Percentiles rank a stretch among this genome's conserved stretches.
These are phyloP conservation scores for Pleurostoma richardsiae DNA, from an alignment of 2,329 filamentous ascomycete species.

Conservation along the genomic window DNA sequence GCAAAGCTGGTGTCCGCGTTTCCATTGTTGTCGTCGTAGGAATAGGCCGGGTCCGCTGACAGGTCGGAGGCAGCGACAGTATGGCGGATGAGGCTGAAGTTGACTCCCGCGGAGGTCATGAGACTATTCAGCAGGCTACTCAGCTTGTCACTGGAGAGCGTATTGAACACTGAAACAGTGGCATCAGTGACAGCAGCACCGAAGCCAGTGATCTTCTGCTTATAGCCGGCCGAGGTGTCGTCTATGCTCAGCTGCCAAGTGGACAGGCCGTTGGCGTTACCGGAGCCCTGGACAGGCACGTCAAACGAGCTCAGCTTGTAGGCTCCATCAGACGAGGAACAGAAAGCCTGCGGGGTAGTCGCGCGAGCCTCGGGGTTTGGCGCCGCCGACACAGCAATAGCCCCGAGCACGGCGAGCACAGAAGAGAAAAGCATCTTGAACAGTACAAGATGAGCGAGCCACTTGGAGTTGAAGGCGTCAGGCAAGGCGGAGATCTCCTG, in stretches of 20 bases:
- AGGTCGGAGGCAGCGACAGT: slow-evolving; percentile 34
- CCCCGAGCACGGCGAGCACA: slow-evolving; percentile 2
- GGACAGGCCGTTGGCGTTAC: slow-evolving; percentile 21
- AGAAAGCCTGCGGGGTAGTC: slow-evolving; percentile 20
- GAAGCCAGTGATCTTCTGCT: slow-evolving; percentile 33
- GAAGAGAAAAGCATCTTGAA: slow-evolving; percentile 4
- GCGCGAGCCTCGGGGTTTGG: slow-evolving; percentile 7
- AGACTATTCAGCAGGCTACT: slow-evolving; percentile 26
- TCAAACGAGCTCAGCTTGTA: slow-evolving; percentile 26
- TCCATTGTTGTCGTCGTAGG: slow-evolving; percentile 29
- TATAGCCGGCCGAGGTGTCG: slow-evolving; percentile 28
- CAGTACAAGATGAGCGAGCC: background rate
- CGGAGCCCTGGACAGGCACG: slow-evolving; percentile 26
- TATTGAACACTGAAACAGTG: slow-evolving; percentile 30
- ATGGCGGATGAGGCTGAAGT: slow-evolving; percentile 33
- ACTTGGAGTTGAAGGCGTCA: no score
- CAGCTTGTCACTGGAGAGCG: slow-evolving; percentile 20
- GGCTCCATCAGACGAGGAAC: slow-evolving; percentile 28
- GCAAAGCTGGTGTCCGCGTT: slow-evolving; percentile 20
- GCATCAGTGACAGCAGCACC: slow-evolving; percentile 36
- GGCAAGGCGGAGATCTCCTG: no score
- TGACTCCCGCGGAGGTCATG: slow-evolving; percentile 28
- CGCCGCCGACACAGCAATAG: slow-evolving; percentile 3
- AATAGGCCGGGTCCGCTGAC: slow-evolving; percentile 30
- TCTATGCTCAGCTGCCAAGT: slow-evolving; percentile 32